Base-by-base conservation (phyloP, 768 basidiomycete species). In the Auricularia heimuer region DNA sequence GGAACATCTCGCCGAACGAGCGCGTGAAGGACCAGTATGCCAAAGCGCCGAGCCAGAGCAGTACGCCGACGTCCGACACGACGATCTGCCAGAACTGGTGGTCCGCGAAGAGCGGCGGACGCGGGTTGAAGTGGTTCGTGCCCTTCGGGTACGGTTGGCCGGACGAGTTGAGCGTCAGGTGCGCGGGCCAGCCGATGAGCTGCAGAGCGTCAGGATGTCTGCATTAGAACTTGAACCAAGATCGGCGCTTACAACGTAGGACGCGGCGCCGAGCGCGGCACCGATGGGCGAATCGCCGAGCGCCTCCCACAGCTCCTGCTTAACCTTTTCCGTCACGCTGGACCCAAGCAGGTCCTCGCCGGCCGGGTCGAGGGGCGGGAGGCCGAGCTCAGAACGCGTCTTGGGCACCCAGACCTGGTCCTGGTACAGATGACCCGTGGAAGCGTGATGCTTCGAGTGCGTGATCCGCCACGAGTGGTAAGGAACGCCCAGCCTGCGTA, bases 381-480 rank as follows among this genome's bases (percentile, higher is more conserved):
- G 78, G 34, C 86, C 84, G 24, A 83, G 75, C 44, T 90, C 79
- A 12, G 87, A 86, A 58, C 94, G 88, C n/a, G 96, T 95, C 69
- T 83, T 77, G 61, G 96, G 96, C 3, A 98, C 94, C 70, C 92
- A 97, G 66, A 98, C 96, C 73, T 98, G 94, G 70, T 98, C 96
- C 69, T 94, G 87, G 36, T 89, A 90, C 84, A 97, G 84, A 76
- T 98, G 95, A 16, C 82, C 90, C 3, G 94, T 97, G 0, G 90
- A 88, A 16, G 96, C 96, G 75, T 99, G 96, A 76, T 99, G 96
- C 75, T 94, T 92, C 33, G 84, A 92, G 74, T 98, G 96, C 3
- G 87, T 88, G 72, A 97, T 92, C 68, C 93, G 84, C 96, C 95
- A 98, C 3, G 93, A 91, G 73, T 98, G 94, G 78, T 93, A 99